phyloP scores from a whole-genome alignment of 306 rosid genomes.

The Quillaja saponaria region DNA sequence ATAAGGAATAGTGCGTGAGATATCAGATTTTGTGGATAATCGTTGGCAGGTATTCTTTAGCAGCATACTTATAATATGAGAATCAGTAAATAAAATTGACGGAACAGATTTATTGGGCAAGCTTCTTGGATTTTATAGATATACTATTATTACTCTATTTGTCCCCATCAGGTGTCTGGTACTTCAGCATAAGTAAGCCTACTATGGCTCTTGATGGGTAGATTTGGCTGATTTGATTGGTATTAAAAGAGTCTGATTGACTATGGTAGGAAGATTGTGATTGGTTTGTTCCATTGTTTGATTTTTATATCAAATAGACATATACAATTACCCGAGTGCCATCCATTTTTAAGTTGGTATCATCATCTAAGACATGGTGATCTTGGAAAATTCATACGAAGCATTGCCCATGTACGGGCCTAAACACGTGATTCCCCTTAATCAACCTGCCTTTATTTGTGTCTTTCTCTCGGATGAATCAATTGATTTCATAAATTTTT shows the following conservation, averaged over 20 bases:
- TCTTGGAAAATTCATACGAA: no score
- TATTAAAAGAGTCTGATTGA: no score
- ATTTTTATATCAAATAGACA: no score
- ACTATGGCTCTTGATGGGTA: neutral
- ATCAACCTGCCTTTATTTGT: no score
- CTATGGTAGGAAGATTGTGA: neutral
- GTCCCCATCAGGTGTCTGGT: neutral
- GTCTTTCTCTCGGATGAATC: neutral
- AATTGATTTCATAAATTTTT: neutral
- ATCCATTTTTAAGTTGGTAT: no score
- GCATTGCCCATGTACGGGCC: no score
- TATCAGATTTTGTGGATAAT: conserved; percentile 77
- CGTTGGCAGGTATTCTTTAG: conserved; percentile 63
- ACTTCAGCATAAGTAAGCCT: no score
- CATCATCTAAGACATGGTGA: no score
- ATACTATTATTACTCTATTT: neutral
- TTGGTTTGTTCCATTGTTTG: neutral
- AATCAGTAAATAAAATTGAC: conserved; percentile 10
- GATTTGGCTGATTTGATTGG: neutral
- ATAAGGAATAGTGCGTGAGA: conserved; percentile 76
- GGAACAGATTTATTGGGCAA: conserved; percentile 1
- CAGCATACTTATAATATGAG: conserved; percentile 4
- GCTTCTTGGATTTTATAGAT: neutral
- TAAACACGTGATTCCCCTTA: no score
- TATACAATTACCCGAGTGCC: no score